Evolutionary conservation across 257 asterid genomes (phyloP).

Genomic region (Solanum acaule): DNA sequence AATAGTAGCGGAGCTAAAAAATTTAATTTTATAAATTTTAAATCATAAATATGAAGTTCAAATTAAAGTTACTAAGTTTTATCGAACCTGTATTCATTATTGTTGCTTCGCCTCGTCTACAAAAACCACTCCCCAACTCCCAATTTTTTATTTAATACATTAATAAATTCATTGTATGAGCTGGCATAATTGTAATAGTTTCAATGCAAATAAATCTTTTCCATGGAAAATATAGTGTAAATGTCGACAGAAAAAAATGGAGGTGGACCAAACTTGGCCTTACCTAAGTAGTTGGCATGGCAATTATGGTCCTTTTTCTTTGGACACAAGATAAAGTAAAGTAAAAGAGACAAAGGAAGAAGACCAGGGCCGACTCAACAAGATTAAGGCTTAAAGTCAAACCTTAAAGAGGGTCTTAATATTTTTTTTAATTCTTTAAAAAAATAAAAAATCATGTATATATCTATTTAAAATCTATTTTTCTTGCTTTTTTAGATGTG

Average conservation of each 20-base stretch:
- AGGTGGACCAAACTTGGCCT: neutral
- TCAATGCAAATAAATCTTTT: neutral
- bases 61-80: neutral
- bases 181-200: neutral
- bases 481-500: too few relatives aligned
- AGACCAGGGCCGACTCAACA: too few relatives aligned
- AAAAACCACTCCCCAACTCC: neutral
- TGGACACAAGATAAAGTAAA: neutral
- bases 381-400: too few relatives aligned
- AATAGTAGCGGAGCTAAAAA: neutral
- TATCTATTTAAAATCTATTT: too few relatives aligned
- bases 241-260: neutral
- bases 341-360: neutral
- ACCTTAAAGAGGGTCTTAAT: accelerated
- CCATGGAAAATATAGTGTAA: neutral
- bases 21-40: neutral
- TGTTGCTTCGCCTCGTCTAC: neutral
- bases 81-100: accelerated
- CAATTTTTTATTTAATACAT: neutral
- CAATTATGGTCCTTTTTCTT: neutral
- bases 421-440: too few relatives aligned
- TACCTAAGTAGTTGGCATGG: neutral
- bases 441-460: too few relatives aligned
- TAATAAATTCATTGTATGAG: neutral
- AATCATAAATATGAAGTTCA: neutral